Evolutionary conservation across 2,329 filamentous ascomycete species (phyloP), one percentile per base, ranked within the genome.

Genomic region (Trichoderma semiorbis): DNA sequence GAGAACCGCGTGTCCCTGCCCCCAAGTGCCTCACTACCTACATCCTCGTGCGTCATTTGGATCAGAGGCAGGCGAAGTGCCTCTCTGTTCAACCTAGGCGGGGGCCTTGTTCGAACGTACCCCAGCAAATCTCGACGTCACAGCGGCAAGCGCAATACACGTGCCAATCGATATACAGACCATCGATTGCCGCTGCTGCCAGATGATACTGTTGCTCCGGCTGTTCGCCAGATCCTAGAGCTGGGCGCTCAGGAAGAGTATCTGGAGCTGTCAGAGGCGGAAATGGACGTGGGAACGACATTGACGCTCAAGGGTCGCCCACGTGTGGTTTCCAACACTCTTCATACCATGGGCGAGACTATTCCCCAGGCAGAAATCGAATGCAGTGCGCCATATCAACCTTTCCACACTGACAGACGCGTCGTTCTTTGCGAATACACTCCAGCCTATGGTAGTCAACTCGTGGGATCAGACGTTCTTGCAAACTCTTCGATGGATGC

Each of bases 301-400:
- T 77, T 88, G 77, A 84, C 88, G 70, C 84, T 85, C 74, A 85
- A 83, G 76, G 80, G 80, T 69, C 81, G 80, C 75, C 76, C 81
- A 55, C 77, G 78, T 69, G 79, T 77, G 76, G 77, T 61, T 78
- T 77, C 64, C 77, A 82, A 80, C 77, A 62, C 66, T 14, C 66
- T 69, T 26, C 66, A 69, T 53, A 83, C 81, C 70, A 87, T 84
- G 79, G 92, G 84, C 81, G 93, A 83, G 79, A 92, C 83, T 79
- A 95, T 89, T 71, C 89, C 90, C 1, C 89, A 91, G 74, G 94
- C 93, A 7, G 95, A 98, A 83, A 97, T 97, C 75, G 96, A 99
- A 79, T 97, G 95, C 1, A 98, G 95, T 78, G 93, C 95, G 5
- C 94, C 95, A 2, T 98, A 97, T 77, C 95, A 97, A 77, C 95